Base-by-base conservation (phyloP, 1,284 basidiomycete genomes). In the Trichosporon faecale region DNA sequence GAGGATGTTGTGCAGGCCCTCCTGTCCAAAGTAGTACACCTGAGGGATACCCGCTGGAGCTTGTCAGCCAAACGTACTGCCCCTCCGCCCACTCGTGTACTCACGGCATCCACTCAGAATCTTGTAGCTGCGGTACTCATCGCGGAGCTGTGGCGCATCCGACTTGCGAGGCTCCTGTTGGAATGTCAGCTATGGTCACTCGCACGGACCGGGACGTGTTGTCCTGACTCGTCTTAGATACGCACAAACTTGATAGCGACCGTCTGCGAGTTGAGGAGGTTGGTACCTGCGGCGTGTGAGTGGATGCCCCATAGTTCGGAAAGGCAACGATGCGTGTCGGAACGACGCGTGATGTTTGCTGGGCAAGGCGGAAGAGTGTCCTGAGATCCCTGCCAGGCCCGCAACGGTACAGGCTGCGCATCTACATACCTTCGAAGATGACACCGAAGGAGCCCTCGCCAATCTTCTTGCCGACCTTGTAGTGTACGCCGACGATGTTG, bases 211-310 rank as follows among this genome's bases (percentile, higher is more conserved):
- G 29, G 57, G 27, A 61, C 57, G 23, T n/a, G 57, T 14, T 12
- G 27, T 18, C 27, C 29, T 16, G 55, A 33, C 31, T 40, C 33
- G 23, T 12, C 8, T 12, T 27, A 40, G 31, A 35, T 33, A 89
- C 92, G 83, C 80, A 95, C 94, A 88, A 98, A 98, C 87, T 98
- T 98, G 89, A 98, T 97, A 72, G 95, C 95, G 67, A 97, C 94
- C 4, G 93, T 94, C 86, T 95, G 93, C 37, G 91, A 93, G 86
- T 97, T 97, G 83, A 97, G 88, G 57, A 97, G 86, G 82, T 98
- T 97, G 61, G 93, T 95, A 67, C 95, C 93, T 95, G 80, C 60
- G 23, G 27, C 35, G 23, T 25, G 71, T 69, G 35, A 72, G 70
- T 61, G 29, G 16, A 31, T n/a, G 29, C 16, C 29, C 57, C 5